Evolutionary conservation across 2,329 filamentous ascomycete species (phyloP), one percentile per base, ranked within the genome.

Genomic region (Xylaria sp.): DNA sequence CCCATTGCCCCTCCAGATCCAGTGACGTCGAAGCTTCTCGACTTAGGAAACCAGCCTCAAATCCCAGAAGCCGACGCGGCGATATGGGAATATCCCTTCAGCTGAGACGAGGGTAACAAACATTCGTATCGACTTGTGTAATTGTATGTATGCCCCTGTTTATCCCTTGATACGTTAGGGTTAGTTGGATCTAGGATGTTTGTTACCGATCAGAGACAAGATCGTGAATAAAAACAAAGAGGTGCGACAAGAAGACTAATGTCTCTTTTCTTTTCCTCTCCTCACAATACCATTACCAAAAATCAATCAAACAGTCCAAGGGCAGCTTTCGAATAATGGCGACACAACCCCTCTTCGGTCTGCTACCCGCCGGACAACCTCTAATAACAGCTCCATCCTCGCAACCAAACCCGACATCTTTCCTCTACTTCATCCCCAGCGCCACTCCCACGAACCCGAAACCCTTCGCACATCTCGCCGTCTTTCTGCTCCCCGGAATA

Each of bases 401-500:
- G n/a, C 78, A 82, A 1, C 87, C 81, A 2, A 71, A 69, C 48
- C 43, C 72, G 6, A 74, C 72, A 0, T 75, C 75, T 52, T 84
- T 88, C 72, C 81, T 89, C 65, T 90, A 86, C 79, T 80, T 88
- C 2, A 82, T 86, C 58, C 84, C 85, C 28, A 77, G 81, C 2
- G 84, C 80, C n/a, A 68, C 74, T 6, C 72, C 76, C 7, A 36
- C 73, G 23, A 67, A 70, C 59, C 71, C 77, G 0, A 83, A 83
- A 50, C 74, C 88, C 60, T 93, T 96, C 79, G 89, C 91, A 18
- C 94, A 98, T 78, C 87, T 98, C 63, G 91, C 94, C 75, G 90
- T 98, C 65, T 97, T 98, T 82, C 85, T 97, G 41, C 87, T 97
- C 0, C 97, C 96, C 0, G 91, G 91, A 50, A 85, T 91, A 10